These are phyloP conservation scores for Paramecium bursaria DNA, from an alignment of 73 alveolate species.

Conservation along the genomic window DNA sequence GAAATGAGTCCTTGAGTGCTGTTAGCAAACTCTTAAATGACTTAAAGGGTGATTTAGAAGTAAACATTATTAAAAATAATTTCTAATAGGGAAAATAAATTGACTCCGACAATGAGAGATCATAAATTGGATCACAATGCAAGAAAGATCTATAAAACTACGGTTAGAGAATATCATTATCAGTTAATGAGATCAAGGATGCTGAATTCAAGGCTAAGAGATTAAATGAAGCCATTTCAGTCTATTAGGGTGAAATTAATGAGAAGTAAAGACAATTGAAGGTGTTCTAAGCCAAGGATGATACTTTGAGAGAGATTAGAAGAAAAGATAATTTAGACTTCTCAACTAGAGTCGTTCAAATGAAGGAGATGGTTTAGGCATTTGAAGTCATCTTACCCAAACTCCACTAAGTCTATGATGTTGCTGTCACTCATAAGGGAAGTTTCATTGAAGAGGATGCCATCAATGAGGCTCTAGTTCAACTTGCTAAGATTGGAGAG, in stretches of 20 bases:
- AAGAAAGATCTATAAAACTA: constrained; percentile 55
- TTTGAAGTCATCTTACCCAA: constrained; percentile 56
- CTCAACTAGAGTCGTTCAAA: constrained; percentile 52
- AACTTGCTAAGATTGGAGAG: constrained; percentile 60
- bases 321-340: constrained; percentile 51
- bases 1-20: constrained; percentile 60
- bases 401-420: constrained; percentile 62
- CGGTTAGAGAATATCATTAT: constrained; percentile 40
- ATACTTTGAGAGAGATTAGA: constrained; percentile 58
- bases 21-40: constrained; percentile 57
- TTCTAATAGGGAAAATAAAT: constrained; percentile 43
- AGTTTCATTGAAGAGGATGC: constrained; percentile 58
- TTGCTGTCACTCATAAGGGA: constrained; percentile 53
- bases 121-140: constrained; percentile 60
- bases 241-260: constrained; percentile 54
- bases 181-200: constrained; percentile 57
- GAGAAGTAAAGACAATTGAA: constrained; percentile 47
- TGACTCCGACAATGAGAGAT: constrained; percentile 55
- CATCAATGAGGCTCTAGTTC: constrained; percentile 39
- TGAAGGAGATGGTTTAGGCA: constrained; percentile 60
- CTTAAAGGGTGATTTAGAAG: constrained; percentile 53
- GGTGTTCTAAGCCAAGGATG: constrained; percentile 60
- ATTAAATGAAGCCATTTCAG: constrained; percentile 53
- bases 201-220: constrained; percentile 61
- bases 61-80: no score